Evolutionary conservation across 1,284 basidiomycete genomes (phyloP), one percentile per base, ranked within the genome.

Genomic region (Heterobasidion annosum): DNA sequence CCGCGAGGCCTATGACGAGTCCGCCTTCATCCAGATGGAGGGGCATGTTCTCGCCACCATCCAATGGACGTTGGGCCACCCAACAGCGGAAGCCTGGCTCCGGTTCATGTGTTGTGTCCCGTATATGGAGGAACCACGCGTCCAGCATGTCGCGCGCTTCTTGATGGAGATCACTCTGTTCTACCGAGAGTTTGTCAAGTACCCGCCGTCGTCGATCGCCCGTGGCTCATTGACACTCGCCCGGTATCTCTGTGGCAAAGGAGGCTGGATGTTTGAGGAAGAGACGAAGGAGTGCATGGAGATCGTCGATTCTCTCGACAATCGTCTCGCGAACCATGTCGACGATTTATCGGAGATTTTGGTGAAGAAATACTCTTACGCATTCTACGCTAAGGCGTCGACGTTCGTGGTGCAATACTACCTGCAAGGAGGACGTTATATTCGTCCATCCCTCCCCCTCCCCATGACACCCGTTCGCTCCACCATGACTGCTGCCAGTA

Each of bases 151-250:
- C 59, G 93, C 97, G 1, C 88, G 97, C 48, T 99, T 98, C 77
- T 73, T 99, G 64, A 97, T 99, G 92, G 97, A 99, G 73, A 89
- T 96, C 63, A 98, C 95, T 43, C 81, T 99, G 50, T 99, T 98
- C 77, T 91, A 98, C 70, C 87, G 93, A 60, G 93, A 98, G 67
- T 99, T 97, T 70, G 80, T 98, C 69, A 84, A 86, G 62, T 87
- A 87, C 64, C 77, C 84, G 15, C 86, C 96, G 0, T 96, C 93
- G 1, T 79, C 88, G 35, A 87, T 98, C 63, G 95, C 97, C 18
- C 75, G 85, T 19, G 97, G 91, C 51, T 83, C 94, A 15, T 75
- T 99, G 60, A 86, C 92, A 12, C 81, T 99, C 37, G 91, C 96
- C 3, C 86, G 94, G 46, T 91, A 83, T 73, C 82, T 97, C 53